These are phyloP conservation scores for Dacryopinax spathularia DNA, from an alignment of 768 basidiomycete species.

Conservation along the genomic window DNA sequence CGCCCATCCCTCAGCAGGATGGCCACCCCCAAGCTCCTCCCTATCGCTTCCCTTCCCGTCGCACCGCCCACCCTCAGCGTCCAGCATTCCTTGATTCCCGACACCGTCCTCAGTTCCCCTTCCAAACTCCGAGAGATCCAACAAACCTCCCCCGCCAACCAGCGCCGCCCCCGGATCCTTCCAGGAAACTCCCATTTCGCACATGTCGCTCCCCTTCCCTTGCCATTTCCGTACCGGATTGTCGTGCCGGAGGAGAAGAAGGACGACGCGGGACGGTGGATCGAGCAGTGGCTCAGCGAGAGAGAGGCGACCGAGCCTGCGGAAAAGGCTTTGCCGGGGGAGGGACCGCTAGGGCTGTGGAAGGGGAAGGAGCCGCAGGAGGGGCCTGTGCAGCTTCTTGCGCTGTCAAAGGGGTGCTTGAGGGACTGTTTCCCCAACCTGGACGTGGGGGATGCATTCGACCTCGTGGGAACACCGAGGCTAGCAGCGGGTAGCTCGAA, in stretches of 20 bases:
- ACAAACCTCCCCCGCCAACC: constrained; percentile 42
- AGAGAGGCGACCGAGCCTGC: constrained; percentile 39
- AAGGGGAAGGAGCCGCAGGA: constrained; percentile 1
- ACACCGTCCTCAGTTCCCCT: constrained; percentile 39
- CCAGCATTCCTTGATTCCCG: constrained; percentile 41
- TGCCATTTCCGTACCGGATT: constrained; percentile 72
- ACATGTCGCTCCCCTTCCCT: constrained; percentile 68
- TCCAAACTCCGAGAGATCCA: constrained; percentile 39
- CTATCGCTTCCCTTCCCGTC: constrained; percentile 42
- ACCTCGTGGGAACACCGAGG: constrained; percentile 45
- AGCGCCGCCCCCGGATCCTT: constrained; percentile 54
- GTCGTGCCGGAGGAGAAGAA: constrained; percentile 38
- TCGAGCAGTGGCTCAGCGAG: constrained; percentile 62
- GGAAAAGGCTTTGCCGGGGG: constrained; percentile 37
- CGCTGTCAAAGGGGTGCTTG: constrained; percentile 51
- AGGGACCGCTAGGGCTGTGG: constrained; percentile 37
- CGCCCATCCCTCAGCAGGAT: background rate
- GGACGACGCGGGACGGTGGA: constrained; percentile 40
- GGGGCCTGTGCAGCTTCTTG: constrained; percentile 38
- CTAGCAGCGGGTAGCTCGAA: constrained; percentile 24
- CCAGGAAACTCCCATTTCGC: constrained; percentile 51
- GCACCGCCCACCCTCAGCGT: constrained; percentile 31
- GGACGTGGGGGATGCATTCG: constrained; percentile 73
- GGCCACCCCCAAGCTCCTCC: constrained; percentile 13
- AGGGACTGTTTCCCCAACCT: constrained; percentile 70